These are phyloP conservation scores for Citrullus amarus DNA, from an alignment of 306 rosid genomes.

Conservation along the genomic window DNA sequence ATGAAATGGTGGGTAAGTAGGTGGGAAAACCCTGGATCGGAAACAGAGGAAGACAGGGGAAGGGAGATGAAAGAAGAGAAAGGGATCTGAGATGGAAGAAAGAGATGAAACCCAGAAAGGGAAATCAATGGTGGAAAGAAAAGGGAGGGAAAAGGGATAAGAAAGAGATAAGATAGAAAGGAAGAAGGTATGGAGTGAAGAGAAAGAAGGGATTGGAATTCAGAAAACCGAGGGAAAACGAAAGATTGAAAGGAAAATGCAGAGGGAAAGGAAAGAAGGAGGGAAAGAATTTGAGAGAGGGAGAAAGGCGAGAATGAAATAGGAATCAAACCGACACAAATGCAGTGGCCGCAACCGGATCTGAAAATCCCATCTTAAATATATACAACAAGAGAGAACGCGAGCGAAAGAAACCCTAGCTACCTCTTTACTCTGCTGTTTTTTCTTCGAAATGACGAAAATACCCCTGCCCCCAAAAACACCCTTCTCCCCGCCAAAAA, in stretches of 20 bases:
- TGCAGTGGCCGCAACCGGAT: constrained; percentile 54
- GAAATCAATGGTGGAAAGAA: not conserved
- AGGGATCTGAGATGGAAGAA: constrained; percentile 11
- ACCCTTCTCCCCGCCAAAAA: constrained; percentile 41
- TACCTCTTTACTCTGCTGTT: not conserved
- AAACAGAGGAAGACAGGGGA: not conserved
- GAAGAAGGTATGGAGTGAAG: not conserved
- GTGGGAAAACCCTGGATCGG: not conserved
- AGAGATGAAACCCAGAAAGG: not conserved
- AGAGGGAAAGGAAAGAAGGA: not conserved
- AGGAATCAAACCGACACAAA: constrained; percentile 39
- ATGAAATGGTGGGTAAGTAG: not conserved
- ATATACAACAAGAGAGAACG: constrained; percentile 24
- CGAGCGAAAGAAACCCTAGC: constrained; percentile 57
- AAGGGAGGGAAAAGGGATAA: not conserved
- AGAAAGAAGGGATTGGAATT: not conserved
- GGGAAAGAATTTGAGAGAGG: not conserved
- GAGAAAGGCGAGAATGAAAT: not conserved
- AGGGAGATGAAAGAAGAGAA: constrained; percentile 10
- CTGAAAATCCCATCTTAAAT: constrained; percentile 31
- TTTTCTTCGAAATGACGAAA: constrained; percentile 12
- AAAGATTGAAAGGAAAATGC: constrained; percentile 6
- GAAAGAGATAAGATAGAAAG: not conserved
- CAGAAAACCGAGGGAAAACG: not conserved
- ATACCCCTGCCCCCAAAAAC: constrained; percentile 17